Evolutionary conservation across 192 early-diverging fungal genomes (phyloP).

Genomic region (Glomus cerebriforme): DNA sequence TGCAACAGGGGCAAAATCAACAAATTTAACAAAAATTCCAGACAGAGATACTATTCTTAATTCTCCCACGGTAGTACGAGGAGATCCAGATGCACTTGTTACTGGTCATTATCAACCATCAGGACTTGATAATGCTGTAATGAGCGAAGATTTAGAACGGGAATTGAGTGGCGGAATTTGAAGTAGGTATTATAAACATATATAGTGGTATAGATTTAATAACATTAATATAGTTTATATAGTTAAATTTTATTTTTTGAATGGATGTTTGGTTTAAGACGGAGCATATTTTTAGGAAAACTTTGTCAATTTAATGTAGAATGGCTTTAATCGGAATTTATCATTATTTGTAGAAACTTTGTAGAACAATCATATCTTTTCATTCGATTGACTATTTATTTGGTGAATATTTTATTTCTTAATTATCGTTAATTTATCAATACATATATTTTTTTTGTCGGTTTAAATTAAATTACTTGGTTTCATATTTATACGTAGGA

Average conservation of each 20-base stretch:
- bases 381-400: background rate
- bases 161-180: slow-evolving; percentile 13
- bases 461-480: too few relatives aligned
- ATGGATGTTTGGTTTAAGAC: too few relatives aligned
- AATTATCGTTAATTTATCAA: too few relatives aligned
- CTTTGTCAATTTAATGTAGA: too few relatives aligned
- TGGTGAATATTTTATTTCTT: background rate
- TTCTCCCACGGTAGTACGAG: slow-evolving; percentile 27
- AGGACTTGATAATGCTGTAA: background rate
- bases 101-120: background rate
- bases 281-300: too few relatives aligned
- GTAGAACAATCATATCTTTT: background rate
- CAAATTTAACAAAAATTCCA: slow-evolving; percentile 26
- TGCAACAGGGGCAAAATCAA: background rate
- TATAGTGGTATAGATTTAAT: background rate
- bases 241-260: background rate
- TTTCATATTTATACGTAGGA: too few relatives aligned
- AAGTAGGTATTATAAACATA: background rate
- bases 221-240: background rate
- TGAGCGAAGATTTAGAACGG: slow-evolving; percentile 20
- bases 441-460: too few relatives aligned
- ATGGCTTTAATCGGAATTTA: too few relatives aligned
- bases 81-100: background rate
- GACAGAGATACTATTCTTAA: slow-evolving; percentile 33
- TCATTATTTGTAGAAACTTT: background rate